These are phyloP conservation scores for Sergeia podlipaevii DNA, from an alignment of 208 protist species.

Conservation along the genomic window DNA sequence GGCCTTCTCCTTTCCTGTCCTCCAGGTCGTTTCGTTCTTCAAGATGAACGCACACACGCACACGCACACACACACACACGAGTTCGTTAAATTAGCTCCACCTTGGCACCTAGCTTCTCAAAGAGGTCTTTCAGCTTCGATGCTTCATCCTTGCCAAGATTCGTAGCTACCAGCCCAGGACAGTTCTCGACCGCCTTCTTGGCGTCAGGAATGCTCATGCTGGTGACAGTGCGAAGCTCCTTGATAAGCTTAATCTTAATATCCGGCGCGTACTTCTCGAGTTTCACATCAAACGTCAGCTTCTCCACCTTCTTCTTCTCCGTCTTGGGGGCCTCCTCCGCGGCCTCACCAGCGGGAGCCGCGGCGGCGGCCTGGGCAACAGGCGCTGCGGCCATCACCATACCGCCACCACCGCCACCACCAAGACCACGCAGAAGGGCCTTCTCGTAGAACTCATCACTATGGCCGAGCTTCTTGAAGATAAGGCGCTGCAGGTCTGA, in stretches of 20 bases:
- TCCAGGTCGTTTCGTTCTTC: background rate
- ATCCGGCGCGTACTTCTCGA: slow-evolving; percentile 76
- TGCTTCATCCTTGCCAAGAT: slow-evolving; percentile 83
- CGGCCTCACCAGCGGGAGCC: slow-evolving; percentile 21
- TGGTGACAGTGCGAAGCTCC: slow-evolving; percentile 86
- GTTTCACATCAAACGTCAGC: slow-evolving; percentile 83
- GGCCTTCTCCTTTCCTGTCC: too few species aligned
- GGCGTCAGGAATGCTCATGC: slow-evolving; percentile 79
- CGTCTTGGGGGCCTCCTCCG: slow-evolving; percentile 48
- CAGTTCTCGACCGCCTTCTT: slow-evolving; percentile 90
- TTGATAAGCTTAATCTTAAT: slow-evolving; percentile 92
- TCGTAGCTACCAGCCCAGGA: slow-evolving; percentile 83
- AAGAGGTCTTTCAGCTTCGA: slow-evolving; percentile 88
- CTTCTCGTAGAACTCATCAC: slow-evolving; percentile 90
- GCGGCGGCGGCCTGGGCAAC: slow-evolving; percentile 27
- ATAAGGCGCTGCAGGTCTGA: slow-evolving; percentile 85
- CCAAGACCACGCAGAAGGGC: slow-evolving; percentile 79
- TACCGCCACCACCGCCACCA: slow-evolving; percentile 65
- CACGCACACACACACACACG: background rate
- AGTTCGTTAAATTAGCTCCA: slow-evolving; percentile 74
- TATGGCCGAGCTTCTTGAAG: slow-evolving; percentile 90
- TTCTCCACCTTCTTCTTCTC: slow-evolving; percentile 93
- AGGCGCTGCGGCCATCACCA: slow-evolving; percentile 24
- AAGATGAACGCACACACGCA: background rate
- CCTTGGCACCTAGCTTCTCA: slow-evolving; percentile 85